A percentile compares a stretch with the other conserved stretches of the same genome.
Evolutionary conservation across 768 basidiomycete species (phyloP).

Genomic region (Amanita jacksonii): DNA sequence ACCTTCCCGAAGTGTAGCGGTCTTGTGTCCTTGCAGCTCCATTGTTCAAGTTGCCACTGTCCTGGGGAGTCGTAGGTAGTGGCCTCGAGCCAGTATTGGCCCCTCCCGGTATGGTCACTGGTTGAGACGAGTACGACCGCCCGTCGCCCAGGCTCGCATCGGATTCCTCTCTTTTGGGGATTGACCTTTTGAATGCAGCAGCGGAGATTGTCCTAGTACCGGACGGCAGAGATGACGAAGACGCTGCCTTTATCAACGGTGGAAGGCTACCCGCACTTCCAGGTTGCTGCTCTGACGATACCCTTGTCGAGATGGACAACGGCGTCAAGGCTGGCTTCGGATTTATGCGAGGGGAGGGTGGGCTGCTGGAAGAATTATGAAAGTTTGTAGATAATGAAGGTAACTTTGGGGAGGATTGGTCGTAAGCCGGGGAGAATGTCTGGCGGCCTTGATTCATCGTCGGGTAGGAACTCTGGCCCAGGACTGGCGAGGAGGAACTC

Average conservation of each 20-base stretch:
- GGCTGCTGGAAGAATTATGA: not conserved
- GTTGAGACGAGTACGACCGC: not conserved
- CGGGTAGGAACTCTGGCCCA: not conserved
- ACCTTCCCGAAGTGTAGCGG: slow-evolving; percentile 32
- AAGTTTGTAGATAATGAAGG: not conserved
- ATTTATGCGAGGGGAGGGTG: slow-evolving; percentile 1
- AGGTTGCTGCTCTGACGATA: not conserved
- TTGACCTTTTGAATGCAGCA: slow-evolving; percentile 60
- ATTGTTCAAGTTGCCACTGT: not conserved
- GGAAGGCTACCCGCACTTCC: too few relatives aligned
- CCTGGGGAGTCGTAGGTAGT: slow-evolving; percentile 1
- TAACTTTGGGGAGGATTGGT: not conserved
- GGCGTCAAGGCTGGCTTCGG: slow-evolving; percentile 33
- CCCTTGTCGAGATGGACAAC: slow-evolving; percentile 21
- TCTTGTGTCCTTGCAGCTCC: not conserved
- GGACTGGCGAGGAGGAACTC: not conserved
- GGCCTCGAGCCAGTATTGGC: slow-evolving; percentile 6
- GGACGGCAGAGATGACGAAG: slow-evolving; percentile 17
- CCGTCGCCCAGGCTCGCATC: not conserved
- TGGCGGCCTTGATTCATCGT: not conserved
- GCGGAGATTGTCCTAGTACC: slow-evolving; percentile 60
- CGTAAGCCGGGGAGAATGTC: not conserved
- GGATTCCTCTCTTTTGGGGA: slow-evolving; percentile 11
- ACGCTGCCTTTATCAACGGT: too few relatives aligned
- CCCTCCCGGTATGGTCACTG: not conserved